Evolutionary conservation across 2,329 filamentous ascomycete genomes (phyloP).

Genomic region (Hypoxylon sp.): DNA sequence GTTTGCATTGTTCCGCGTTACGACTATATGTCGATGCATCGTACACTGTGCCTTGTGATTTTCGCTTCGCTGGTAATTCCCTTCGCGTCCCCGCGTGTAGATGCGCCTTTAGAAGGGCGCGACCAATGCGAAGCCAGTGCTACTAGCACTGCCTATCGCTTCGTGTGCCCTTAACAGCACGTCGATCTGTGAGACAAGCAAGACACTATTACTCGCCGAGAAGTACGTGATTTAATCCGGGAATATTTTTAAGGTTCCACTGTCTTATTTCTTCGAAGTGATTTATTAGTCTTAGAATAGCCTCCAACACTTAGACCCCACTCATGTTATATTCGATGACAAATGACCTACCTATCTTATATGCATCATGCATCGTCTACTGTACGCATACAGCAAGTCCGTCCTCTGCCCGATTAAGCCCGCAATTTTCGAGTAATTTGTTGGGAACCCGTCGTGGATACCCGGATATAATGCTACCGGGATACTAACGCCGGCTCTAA

Average conservation of each 20-base stretch:
- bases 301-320: too few species aligned
- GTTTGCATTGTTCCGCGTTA: neutral
- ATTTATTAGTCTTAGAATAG: too few species aligned
- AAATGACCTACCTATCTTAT: neutral
- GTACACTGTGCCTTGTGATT: neutral
- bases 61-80: neutral
- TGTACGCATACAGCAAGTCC: conserved; percentile 25
- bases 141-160: neutral
- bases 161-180: too few species aligned
- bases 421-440: neutral
- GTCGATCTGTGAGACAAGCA: too few species aligned
- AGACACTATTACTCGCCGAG: too few species aligned
- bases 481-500: neutral
- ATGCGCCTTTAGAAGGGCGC: neutral
- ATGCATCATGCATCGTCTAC: neutral
- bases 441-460: neutral
- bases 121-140: neutral
- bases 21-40: too few species aligned
- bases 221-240: too few species aligned
- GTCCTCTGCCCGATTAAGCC: conserved; percentile 17
- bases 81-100: neutral
- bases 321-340: neutral
- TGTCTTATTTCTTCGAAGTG: too few species aligned
- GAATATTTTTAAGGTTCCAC: too few species aligned
- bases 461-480: conserved; percentile 13